These are phyloP conservation scores for Aspergillus unguis DNA, from an alignment of 2,329 filamentous ascomycete species.

Conservation along the genomic window DNA sequence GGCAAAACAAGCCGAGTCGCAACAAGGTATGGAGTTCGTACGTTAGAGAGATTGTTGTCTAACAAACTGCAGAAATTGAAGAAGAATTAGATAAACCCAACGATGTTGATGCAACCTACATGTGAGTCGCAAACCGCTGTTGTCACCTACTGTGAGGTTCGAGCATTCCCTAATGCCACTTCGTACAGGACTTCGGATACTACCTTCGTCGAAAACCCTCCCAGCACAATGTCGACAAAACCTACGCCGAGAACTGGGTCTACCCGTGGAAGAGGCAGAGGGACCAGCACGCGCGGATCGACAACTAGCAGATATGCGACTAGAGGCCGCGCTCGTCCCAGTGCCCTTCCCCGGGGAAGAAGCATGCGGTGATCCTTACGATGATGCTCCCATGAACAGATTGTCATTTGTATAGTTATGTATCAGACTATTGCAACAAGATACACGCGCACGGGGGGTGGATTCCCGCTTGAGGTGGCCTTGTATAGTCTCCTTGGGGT, in stretches of 20 bases:
- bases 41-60: not conserved
- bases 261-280: conserved; percentile 22
- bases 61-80: conserved; percentile 31
- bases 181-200: conserved; percentile 76
- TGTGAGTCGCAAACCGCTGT: conserved; percentile 52
- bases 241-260: conserved; percentile 33
- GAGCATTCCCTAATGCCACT: conserved; percentile 3
- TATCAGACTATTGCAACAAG: not conserved
- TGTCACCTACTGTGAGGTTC: not conserved
- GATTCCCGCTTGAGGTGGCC: not conserved
- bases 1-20: conserved; percentile 57
- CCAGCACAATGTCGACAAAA: conserved; percentile 49
- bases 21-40: conserved; percentile 36
- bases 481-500: not conserved
- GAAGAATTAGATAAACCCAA: conserved; percentile 32
- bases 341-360: conserved; percentile 40
- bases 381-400: not conserved
- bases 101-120: conserved; percentile 75
- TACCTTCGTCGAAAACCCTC: conserved; percentile 83
- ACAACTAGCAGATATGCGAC: conserved; percentile 36
- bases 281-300: conserved; percentile 22
- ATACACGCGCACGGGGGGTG: not conserved
- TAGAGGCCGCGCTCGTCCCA: conserved; percentile 36
- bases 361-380: conserved; percentile 32
- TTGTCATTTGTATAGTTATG: not conserved